Conservation (phyloP, 345 rosid species). For the Ceriops zippeliana region DNA sequence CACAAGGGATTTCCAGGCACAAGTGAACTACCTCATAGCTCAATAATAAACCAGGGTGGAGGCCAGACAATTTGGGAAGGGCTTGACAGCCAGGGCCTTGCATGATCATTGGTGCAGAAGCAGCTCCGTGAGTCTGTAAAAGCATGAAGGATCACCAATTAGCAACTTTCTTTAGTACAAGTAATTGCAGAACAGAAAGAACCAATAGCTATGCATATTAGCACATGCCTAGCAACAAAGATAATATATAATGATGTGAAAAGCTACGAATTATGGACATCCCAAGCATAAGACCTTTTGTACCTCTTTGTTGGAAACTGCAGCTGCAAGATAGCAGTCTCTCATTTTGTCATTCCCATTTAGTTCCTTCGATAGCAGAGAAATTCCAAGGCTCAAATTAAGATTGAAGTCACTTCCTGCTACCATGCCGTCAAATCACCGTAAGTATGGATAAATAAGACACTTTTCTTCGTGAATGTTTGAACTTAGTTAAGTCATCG, state of each 20-base stretch:
- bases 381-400: slow-evolving; percentile 32
- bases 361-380: slow-evolving; percentile 20
- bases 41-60: slow-evolving; percentile 25
- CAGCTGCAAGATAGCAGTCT: neutral
- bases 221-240: neutral
- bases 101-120: slow-evolving; percentile 14
- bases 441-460: neutral
- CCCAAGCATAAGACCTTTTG: slow-evolving; percentile 4
- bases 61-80: slow-evolving; percentile 24
- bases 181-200: neutral
- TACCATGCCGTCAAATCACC: neutral
- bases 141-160: slow-evolving; percentile 4
- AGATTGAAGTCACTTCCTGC: slow-evolving; percentile 51
- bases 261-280: too few relatives aligned
- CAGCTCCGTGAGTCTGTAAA: slow-evolving; percentile 27
- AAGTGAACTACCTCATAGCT: slow-evolving; percentile 37
- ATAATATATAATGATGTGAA: neutral
- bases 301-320: slow-evolving; percentile 10
- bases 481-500: neutral
- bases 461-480: neutral
- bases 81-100: slow-evolving; percentile 23
- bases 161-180: neutral
- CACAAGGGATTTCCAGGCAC: neutral
- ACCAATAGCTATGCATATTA: neutral
- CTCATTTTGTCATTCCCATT: slow-evolving; percentile 14